Percentiles rank a stretch among this genome's conserved stretches.
phyloP scores from a whole-genome alignment of 805 yeast genomes.

The Wilhelminamyces savonicus region DNA sequence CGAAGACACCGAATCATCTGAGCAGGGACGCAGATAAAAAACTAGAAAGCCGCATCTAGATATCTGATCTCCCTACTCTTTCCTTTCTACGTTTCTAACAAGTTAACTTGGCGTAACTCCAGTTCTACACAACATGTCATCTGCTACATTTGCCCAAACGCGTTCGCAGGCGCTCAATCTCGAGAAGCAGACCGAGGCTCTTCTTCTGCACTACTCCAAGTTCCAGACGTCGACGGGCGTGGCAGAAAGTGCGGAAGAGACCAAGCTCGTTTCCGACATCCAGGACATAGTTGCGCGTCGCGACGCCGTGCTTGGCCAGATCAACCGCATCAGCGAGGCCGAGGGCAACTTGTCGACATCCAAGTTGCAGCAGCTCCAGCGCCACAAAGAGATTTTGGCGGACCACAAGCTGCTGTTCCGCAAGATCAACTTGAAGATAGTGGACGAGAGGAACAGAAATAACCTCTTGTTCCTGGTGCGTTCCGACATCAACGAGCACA shows the following conservation, averaged over 20 bases:
- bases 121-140: too few relatives aligned
- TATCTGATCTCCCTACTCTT: too few relatives aligned
- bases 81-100: too few relatives aligned
- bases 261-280: conserved; percentile 17
- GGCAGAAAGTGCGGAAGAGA: conserved; percentile 15
- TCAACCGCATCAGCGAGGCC: conserved; percentile 51
- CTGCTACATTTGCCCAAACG: conserved; percentile 63
- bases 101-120: too few relatives aligned
- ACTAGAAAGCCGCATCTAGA: too few relatives aligned
- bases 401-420: conserved; percentile 64
- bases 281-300: conserved; percentile 29
- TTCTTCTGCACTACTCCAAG: conserved; percentile 36
- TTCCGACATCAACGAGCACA: conserved; percentile 69
- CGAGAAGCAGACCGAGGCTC: conserved; percentile 65
- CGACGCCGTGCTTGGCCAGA: conserved; percentile 45
- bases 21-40: too few relatives aligned
- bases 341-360: conserved; percentile 54
- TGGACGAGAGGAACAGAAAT: conserved; percentile 70
- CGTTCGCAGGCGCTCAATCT: conserved; percentile 62
- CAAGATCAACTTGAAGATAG: conserved; percentile 51
- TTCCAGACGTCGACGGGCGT: conserved; percentile 19
- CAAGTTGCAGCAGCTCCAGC: conserved; percentile 70
- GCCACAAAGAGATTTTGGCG: conserved; percentile 70
- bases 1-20: too few relatives aligned
- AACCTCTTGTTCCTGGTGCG: conserved; percentile 73